Conservation (phyloP, 2,329 filamentous ascomycete species). For the Aspergillus udagawae region DNA sequence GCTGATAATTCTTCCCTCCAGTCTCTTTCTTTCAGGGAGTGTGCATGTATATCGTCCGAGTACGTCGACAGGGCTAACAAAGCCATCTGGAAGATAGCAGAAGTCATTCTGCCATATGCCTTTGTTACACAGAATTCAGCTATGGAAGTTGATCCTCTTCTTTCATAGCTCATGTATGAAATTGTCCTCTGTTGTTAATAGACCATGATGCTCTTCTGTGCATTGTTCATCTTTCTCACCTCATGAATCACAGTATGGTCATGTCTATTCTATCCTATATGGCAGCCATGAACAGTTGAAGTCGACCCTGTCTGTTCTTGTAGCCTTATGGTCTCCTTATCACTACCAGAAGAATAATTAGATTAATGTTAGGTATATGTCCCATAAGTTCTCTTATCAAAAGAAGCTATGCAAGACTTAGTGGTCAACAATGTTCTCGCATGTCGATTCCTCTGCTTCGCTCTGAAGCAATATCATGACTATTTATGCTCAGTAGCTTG, state of each 20-base stretch:
- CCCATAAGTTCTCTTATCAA: neutral
- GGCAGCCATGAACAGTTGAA: no score
- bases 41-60: slow-evolving; percentile 18
- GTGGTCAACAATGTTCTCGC: neutral
- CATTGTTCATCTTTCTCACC: neutral
- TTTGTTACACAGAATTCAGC: slow-evolving; percentile 4
- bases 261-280: neutral
- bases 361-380: neutral
- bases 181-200: neutral
- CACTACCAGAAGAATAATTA: neutral
- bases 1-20: slow-evolving; percentile 2
- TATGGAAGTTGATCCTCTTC: slow-evolving; percentile 24
- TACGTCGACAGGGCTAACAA: slow-evolving; percentile 22
- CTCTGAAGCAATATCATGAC: neutral
- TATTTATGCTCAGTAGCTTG: neutral
- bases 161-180: neutral
- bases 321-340: neutral
- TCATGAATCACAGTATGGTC: slow-evolving; percentile 2
- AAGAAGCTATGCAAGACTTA: neutral
- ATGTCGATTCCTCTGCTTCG: neutral
- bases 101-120: slow-evolving; percentile 21
- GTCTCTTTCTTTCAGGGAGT: slow-evolving; percentile 28
- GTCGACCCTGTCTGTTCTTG: neutral
- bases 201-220: neutral
- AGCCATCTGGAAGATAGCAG: slow-evolving; percentile 24